phyloP scores from a whole-genome alignment of 441 rosid genomes.

The Mallotus repandus region DNA sequence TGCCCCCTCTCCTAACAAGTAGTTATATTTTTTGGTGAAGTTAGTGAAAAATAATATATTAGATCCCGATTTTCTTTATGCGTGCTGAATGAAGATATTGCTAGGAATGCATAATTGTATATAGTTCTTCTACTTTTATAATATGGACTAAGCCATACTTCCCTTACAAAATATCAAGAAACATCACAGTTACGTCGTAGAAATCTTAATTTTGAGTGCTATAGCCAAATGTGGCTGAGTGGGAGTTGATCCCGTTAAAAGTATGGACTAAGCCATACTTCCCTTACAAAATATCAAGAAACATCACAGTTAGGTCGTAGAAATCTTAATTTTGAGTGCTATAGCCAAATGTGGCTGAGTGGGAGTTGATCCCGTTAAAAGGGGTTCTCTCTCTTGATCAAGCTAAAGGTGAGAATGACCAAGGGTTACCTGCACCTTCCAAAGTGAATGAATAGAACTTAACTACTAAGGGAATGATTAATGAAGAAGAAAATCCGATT shows the following conservation, averaged over 20 bases:
- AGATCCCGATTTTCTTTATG: not conserved
- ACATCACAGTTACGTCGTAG: not conserved
- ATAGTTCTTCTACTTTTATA: not conserved
- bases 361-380: no score
- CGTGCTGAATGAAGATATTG: not conserved
- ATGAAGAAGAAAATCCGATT: no score
- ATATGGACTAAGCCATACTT: not conserved
- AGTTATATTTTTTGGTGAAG: not conserved
- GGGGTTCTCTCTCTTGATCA: no score
- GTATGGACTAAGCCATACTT: not conserved
- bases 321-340: not conserved
- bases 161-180: not conserved
- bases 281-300: not conserved
- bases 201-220: not conserved
- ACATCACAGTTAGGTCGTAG: not conserved
- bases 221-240: not conserved
- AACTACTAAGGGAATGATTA: no score
- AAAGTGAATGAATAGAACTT: no score
- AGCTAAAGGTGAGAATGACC: no score
- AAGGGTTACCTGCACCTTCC: no score
- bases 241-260: no score
- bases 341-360: not conserved
- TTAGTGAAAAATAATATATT: not conserved
- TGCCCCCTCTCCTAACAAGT: not conserved
- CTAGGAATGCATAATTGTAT: not conserved